A percentile compares a stretch with the other conserved stretches of the same genome.
Conservation (phyloP, 1,284 basidiomycete species). For the Moesziomyces antarcticus region DNA sequence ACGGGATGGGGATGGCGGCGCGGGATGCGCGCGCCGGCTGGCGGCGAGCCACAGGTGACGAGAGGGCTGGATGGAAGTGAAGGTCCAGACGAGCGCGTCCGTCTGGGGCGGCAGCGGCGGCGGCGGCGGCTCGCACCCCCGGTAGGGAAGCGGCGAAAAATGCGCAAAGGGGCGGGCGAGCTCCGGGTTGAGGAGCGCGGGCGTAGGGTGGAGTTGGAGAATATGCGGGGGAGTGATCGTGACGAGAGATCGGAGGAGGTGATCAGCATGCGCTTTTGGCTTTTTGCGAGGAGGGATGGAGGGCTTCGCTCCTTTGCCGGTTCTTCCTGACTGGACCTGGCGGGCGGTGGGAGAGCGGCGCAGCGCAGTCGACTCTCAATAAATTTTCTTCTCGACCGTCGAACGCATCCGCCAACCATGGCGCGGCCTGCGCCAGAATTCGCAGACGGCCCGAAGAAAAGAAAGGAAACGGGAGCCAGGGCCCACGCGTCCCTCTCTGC, state of each 20-base stretch:
- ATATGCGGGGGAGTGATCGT: conserved; percentile 44
- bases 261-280: conserved; percentile 16
- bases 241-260: conserved; percentile 43
- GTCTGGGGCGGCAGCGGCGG: not conserved
- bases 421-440: conserved; percentile 17
- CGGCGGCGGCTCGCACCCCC: not conserved
- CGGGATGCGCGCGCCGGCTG: conserved; percentile 8
- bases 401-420: conserved; percentile 3
- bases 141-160: not conserved
- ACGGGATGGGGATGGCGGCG: not conserved
- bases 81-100: not conserved
- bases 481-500: not conserved
- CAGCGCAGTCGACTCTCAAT: conserved; percentile 26
- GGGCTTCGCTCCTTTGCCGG: not conserved
- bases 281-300: too few species aligned
- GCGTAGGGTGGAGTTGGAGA: conserved; percentile 13
- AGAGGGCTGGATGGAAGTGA: conserved; percentile 1
- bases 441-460: conserved; percentile 4
- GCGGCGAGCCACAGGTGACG: conserved; percentile 14
- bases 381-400: conserved; percentile 19
- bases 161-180: not conserved
- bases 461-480: conserved; percentile 10
- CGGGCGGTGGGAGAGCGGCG: too few species aligned
- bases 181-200: not conserved
- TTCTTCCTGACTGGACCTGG: conserved; percentile 2